Evolutionary conservation across 2,329 filamentous ascomycete genomes (phyloP).

Genomic region (Aureobasidium sp.): DNA sequence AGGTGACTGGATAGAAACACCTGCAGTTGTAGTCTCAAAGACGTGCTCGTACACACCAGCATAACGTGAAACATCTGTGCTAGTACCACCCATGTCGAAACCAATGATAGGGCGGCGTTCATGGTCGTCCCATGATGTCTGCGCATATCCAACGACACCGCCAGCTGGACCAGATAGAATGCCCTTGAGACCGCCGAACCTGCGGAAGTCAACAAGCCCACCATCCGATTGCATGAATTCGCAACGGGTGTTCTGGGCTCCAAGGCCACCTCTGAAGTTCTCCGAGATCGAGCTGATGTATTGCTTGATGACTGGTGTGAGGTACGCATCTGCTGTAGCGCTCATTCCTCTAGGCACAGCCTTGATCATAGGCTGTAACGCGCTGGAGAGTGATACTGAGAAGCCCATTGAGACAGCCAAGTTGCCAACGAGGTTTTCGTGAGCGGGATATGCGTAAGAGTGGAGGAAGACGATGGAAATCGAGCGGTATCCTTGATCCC

Average conservation of each 20-base stretch:
- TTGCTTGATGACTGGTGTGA: constrained; percentile 18
- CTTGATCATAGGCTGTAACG: constrained; percentile 21
- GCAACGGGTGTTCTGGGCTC: constrained; percentile 22
- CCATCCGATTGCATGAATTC: constrained; percentile 33
- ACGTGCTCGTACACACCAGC: constrained; percentile 28
- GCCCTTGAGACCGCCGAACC: constrained; percentile 28
- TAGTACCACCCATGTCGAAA: constrained; percentile 26
- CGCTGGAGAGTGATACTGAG: constrained; percentile 26
- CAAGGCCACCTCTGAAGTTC: constrained; percentile 19
- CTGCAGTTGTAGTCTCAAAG: constrained; percentile 29
- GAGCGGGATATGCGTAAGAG: constrained; percentile 30
- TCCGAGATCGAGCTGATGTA: constrained; percentile 19
- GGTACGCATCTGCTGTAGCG: constrained; percentile 20
- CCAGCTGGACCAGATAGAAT: constrained; percentile 32
- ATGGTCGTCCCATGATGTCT: constrained; percentile 27
- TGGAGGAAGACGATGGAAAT: constrained; percentile 32
- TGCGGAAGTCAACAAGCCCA: constrained; percentile 23
- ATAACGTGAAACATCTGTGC: constrained; percentile 30
- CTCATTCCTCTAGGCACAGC: constrained; percentile 18
- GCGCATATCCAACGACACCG: constrained; percentile 29
- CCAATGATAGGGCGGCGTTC: constrained; percentile 52
- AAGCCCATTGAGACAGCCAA: constrained; percentile 28
- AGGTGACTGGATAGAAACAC: constrained; percentile 26
- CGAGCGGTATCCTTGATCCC: constrained; percentile 30
- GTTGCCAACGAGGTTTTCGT: constrained; percentile 25